A percentile compares a stretch with the other conserved stretches of the same genome.
phyloP scores from a whole-genome alignment of 768 basidiomycete species.

The Mycena crocata region DNA sequence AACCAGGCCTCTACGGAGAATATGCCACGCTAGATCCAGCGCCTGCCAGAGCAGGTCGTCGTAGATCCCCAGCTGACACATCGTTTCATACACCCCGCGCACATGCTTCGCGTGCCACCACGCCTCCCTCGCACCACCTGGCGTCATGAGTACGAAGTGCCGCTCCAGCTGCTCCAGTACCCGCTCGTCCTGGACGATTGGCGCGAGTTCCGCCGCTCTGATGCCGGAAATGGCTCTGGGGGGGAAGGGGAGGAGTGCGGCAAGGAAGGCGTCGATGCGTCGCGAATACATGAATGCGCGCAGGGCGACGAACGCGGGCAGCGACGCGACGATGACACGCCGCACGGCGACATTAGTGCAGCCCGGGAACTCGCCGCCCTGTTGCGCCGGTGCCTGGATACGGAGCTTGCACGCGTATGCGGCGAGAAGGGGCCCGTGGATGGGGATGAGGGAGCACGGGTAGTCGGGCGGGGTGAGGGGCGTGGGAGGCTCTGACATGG shows the following conservation, averaged over 20 bases:
- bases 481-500: not conserved
- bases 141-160: constrained; percentile 11
- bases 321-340: constrained; percentile 57
- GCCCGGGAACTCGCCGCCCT: constrained; percentile 8
- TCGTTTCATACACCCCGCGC: constrained; percentile 60
- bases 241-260: constrained; percentile 11
- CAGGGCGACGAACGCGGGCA: constrained; percentile 57
- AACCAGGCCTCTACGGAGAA: constrained; percentile 52
- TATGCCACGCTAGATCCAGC: constrained; percentile 62
- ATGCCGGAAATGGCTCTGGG: not conserved
- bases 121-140: constrained; percentile 39
- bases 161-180: constrained; percentile 16
- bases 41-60: constrained; percentile 58
- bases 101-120: constrained; percentile 43
- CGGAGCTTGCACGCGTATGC: constrained; percentile 48
- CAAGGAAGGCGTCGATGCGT: constrained; percentile 43
- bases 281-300: constrained; percentile 61
- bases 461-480: not conserved
- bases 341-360: constrained; percentile 54
- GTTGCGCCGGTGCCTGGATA: constrained; percentile 30
- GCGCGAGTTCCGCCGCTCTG: not conserved
- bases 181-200: not conserved
- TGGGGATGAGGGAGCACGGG: constrained; percentile 42
- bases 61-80: constrained; percentile 56
- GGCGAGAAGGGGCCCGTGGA: constrained; percentile 54